Conservation (phyloP, 257 asterid genomes). For the Plantago elongata region DNA sequence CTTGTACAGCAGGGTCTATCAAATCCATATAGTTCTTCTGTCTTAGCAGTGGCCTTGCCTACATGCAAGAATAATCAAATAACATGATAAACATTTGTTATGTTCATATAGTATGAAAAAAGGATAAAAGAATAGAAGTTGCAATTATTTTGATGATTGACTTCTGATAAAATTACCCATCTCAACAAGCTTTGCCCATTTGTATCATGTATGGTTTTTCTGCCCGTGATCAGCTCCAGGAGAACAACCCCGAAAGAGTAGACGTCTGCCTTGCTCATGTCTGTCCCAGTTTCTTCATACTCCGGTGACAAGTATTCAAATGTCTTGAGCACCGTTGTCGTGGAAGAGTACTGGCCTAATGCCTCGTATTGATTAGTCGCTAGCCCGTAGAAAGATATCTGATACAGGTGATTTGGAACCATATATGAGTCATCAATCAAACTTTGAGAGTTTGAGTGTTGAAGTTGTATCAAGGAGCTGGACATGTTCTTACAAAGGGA, state of each 20-base stretch:
- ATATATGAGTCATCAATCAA: not conserved
- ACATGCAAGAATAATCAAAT: not conserved
- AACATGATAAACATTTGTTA: no score
- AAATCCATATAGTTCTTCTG: conserved; percentile 42
- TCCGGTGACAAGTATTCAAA: conserved; percentile 62
- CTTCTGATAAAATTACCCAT: conserved; percentile 33
- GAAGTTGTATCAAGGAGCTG: no score
- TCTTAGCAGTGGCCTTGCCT: conserved; percentile 54
- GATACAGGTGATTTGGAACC: conserved; percentile 3
- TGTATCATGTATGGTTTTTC: conserved; percentile 50
- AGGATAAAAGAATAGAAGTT: not conserved
- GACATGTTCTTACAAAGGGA: conserved; percentile 36
- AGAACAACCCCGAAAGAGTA: conserved; percentile 59
- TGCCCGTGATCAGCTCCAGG: conserved; percentile 48
- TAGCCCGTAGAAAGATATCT: conserved; percentile 48
- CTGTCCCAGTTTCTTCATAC: conserved; percentile 42
- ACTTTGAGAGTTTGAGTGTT: not conserved
- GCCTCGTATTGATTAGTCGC: conserved; percentile 40
- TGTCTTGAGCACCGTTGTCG: conserved; percentile 35
- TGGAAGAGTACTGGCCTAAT: conserved; percentile 27
- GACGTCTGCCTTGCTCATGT: conserved; percentile 50
- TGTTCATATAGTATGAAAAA: no score
- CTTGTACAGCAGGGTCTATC: conserved; percentile 41
- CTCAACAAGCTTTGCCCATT: conserved; percentile 49
- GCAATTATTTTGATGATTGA: not conserved